Conservation (phyloP, 2,329 filamentous ascomycete species). For the Pseudohalonectria lignicola region DNA sequence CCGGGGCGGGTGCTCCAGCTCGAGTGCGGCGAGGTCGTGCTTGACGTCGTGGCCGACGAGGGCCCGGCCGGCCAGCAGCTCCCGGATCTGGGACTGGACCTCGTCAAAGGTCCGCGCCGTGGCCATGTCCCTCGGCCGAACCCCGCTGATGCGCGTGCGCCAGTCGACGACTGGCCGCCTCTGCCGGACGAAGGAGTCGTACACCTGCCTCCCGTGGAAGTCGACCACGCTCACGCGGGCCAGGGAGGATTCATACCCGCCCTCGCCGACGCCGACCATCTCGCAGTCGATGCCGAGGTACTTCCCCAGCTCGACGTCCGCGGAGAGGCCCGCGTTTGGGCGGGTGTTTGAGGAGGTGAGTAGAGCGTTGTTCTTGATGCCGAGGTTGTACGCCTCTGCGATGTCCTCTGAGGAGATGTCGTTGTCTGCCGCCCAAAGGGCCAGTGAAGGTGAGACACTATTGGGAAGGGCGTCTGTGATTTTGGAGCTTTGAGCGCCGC, state of each 20-base stretch:
- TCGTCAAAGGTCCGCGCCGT: constrained; percentile 60
- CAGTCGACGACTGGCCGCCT: constrained; percentile 77
- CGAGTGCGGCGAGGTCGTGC: constrained; percentile 66
- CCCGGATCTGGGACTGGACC: constrained; percentile 63
- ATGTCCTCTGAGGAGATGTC: constrained; percentile 49
- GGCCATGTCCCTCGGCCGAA: constrained; percentile 62
- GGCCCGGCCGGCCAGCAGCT: constrained; percentile 58
- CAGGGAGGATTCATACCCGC: constrained; percentile 60
- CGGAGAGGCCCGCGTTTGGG: constrained; percentile 50
- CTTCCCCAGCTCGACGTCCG: constrained; percentile 63
- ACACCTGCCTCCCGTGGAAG: constrained; percentile 84
- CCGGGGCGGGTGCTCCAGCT: constrained; percentile 65
- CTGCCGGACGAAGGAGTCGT: constrained; percentile 84
- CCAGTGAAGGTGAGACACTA: constrained; percentile 39
- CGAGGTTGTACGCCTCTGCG: constrained; percentile 50
- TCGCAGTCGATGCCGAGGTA: constrained; percentile 94
- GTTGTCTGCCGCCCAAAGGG: constrained; percentile 50
- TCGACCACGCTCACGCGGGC: constrained; percentile 87
- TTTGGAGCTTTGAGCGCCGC: constrained; percentile 38
- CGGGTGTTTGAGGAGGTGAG: constrained; percentile 33
- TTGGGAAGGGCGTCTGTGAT: constrained; percentile 22
- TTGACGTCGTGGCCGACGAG: constrained; percentile 76
- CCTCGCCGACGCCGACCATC: constrained; percentile 83
- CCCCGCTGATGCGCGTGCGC: constrained; percentile 77
- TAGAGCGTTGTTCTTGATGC: constrained; percentile 37